Percentiles rank a stretch among this genome's conserved stretches.
Evolutionary conservation across 2,329 filamentous ascomycete species (phyloP).

Genomic region (Aureobasidium sp.): DNA sequence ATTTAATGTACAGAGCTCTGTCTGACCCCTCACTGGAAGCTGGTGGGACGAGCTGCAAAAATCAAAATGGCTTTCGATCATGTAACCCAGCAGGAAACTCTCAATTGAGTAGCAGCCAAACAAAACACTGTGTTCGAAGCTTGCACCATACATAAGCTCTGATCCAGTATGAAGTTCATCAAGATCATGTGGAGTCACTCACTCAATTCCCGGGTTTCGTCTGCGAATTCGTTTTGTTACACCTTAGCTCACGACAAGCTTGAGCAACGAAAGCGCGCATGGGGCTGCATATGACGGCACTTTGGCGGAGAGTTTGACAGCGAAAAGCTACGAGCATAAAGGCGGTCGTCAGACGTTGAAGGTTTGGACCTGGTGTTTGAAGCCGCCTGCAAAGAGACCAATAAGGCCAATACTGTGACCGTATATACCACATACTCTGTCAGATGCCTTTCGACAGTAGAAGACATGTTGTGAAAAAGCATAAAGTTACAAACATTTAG

Average conservation of each 20-base stretch:
- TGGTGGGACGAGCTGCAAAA: not conserved
- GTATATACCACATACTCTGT: not conserved
- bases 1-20: not conserved
- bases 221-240: not conserved
- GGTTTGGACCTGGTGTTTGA: not conserved
- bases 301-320: not conserved
- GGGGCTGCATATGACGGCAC: not conserved
- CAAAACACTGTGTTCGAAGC: not conserved
- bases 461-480: not conserved
- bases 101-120: not conserved
- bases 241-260: not conserved
- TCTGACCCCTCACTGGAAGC: not conserved
- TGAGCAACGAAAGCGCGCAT: not conserved
- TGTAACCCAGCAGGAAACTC: not conserved
- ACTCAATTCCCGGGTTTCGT: not conserved
- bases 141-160: not conserved
- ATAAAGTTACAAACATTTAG: not conserved
- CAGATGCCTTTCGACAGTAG: too few relatives aligned
- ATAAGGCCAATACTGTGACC: not conserved
- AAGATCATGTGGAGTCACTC: not conserved
- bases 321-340: not conserved
- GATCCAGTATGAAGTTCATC: not conserved
- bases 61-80: not conserved
- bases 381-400: not conserved
- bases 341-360: not conserved